Base-by-base conservation (phyloP, 2,329 filamentous ascomycete genomes). In the Xylaria sp. region DNA sequence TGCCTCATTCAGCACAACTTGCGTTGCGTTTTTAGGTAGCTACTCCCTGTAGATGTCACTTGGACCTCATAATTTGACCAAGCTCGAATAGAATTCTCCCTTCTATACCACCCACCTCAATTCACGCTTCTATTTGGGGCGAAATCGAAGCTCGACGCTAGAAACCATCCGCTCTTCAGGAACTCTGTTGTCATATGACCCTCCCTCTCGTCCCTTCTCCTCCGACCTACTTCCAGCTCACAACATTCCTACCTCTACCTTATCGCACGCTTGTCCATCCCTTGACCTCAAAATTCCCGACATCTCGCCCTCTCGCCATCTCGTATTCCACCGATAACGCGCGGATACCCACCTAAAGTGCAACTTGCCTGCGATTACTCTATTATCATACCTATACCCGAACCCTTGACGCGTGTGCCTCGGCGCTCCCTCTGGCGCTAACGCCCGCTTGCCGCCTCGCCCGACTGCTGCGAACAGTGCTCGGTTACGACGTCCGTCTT, bases 111-210 rank as follows among this genome's bases (percentile, higher is more conserved):
- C 36, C 54, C 5, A 20, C 17, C 51, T 51, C 28, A 49, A 57
- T 57, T 31, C 28, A 60, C 61, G 67, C 64, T 67, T 71, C 65
- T 66, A 69, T 59, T 42, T 10, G 33, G 53, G n/a, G 13, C 15
- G 2, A 10, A 23, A 15, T n/a, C 5, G 26, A 59, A 51, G 6
- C 65, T 59, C 60, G 20, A n/a, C 17, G 31, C 61, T 51, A 53
- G 57, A 57, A 40, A 51, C 57, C 2, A 49, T 40, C 59, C 40
- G 23, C 11, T 28, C 23, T 9, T 28, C 46, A 9, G 46, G 9
- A 28, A 28, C 23, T 49, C 49, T 53, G 28, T 53, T 33, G 49
- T 33, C 49, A 53, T 31, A 53, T 31, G 49, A 53, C 49, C 59
- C 58, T 48, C 59, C 46, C 28, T 63, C 23, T 23, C 23, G 23